Conservation (phyloP, 2,329 filamentous ascomycete species). For the Amphichorda felina region DNA sequence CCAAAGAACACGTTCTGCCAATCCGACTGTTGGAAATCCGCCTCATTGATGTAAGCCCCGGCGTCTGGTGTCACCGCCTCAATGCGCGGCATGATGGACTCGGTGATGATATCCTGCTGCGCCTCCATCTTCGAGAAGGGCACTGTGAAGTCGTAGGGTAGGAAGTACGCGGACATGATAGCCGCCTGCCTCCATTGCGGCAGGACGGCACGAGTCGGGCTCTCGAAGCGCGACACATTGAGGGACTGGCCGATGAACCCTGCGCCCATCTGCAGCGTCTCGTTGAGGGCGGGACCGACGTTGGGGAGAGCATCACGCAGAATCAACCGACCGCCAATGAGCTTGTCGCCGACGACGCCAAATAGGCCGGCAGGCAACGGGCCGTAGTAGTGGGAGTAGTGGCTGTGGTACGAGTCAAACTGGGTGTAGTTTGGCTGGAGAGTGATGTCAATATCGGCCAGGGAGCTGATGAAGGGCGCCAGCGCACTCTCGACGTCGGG, state of each 20-base stretch:
- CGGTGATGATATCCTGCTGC: constrained; percentile 16
- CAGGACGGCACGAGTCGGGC: constrained; percentile 24
- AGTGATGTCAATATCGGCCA: constrained; percentile 8
- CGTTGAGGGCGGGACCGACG: constrained; percentile 5
- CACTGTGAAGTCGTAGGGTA: constrained; percentile 14
- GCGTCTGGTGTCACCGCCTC: constrained; percentile 23
- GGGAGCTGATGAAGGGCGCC: constrained; percentile 22
- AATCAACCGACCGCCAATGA: constrained; percentile 13
- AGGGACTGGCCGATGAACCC: constrained; percentile 15
- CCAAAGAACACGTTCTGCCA: constrained; percentile 22
- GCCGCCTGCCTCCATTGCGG: constrained; percentile 26
- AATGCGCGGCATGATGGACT: constrained; percentile 8
- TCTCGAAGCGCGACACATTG: constrained; percentile 14
- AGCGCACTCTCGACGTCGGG: constrained; percentile 25
- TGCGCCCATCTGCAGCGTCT: constrained; percentile 10
- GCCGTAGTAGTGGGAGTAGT: constrained; percentile 10
- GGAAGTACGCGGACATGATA: constrained; percentile 14
- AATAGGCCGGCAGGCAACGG: constrained; percentile 11
- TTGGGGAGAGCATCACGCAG: constrained; percentile 5
- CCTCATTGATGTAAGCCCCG: constrained; percentile 31
- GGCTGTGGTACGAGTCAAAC: constrained; percentile 16
- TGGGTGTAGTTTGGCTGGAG: constrained; percentile 15
- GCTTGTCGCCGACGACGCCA: constrained; percentile 10
- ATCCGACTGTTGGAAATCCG: constrained; percentile 19
- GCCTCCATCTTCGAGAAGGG: constrained; percentile 16